A percentile compares a stretch with the other conserved stretches of the same genome.
Evolutionary conservation across 345 rosid genomes (phyloP).

Genomic region (Mangifera indica): DNA sequence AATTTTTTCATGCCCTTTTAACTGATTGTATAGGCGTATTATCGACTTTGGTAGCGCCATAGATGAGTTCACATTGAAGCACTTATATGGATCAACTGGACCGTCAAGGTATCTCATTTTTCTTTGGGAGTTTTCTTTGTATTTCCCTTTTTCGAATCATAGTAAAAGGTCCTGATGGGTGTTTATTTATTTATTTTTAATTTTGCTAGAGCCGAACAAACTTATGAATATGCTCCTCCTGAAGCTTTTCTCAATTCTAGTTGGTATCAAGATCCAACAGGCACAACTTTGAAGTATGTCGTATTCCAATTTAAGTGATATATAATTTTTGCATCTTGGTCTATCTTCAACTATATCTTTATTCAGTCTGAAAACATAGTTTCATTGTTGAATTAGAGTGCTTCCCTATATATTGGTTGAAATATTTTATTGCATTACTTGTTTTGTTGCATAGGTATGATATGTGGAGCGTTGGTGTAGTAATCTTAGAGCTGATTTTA

Average conservation of each 20-base stretch:
- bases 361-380: too few relatives aligned
- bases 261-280: conserved; percentile 71
- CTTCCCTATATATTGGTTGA: conserved; percentile 2
- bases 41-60: conserved; percentile 96
- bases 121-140: conserved; percentile 13
- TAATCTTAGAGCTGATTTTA: conserved; percentile 83
- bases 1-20: conserved; percentile 24
- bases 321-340: conserved; percentile 7
- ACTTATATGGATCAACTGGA: conserved; percentile 74
- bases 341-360: neutral
- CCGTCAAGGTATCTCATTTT: conserved; percentile 71
- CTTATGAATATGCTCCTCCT: conserved; percentile 78
- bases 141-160: conserved; percentile 1
- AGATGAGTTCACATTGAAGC: conserved; percentile 79
- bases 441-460: conserved; percentile 58
- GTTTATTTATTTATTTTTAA: conserved; percentile 10
- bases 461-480: conserved; percentile 98
- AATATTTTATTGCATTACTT: conserved; percentile 1
- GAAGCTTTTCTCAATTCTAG: conserved; percentile 79
- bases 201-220: conserved; percentile 78
- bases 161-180: neutral
- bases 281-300: conserved; percentile 58
- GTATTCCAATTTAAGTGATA: conserved; percentile 7
- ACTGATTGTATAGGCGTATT: conserved; percentile 59
- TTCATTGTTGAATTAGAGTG: neutral